A percentile compares a stretch with the other conserved stretches of the same genome.
These are phyloP conservation scores for Xanthoconium separans DNA, from an alignment of 1,284 basidiomycete genomes.

Conservation along the genomic window DNA sequence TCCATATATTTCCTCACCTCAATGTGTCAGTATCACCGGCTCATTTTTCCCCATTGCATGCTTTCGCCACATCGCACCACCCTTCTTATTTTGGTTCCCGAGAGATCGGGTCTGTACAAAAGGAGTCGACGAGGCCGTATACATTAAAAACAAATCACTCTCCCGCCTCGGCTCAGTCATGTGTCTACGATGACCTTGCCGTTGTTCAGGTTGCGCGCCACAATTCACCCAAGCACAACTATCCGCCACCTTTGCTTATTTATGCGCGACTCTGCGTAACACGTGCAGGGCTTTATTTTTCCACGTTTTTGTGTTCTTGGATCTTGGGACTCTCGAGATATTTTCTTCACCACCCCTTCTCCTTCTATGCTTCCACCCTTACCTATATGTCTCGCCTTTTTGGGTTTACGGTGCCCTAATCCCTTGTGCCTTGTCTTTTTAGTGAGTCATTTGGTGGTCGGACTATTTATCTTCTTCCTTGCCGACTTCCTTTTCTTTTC, in stretches of 20 bases:
- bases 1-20: constrained; percentile 27
- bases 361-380: constrained; percentile 19
- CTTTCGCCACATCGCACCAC: constrained; percentile 43
- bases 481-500: constrained; percentile 1
- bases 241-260: constrained; percentile 39
- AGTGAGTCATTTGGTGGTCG: constrained; percentile 19
- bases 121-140: constrained; percentile 29
- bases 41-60: constrained; percentile 39
- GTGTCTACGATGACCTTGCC: constrained; percentile 36
- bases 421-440: constrained; percentile 24
- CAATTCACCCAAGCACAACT: constrained; percentile 21
- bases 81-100: constrained; percentile 36
- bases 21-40: constrained; percentile 45
- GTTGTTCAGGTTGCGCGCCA: constrained; percentile 28
- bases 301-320: constrained; percentile 42
- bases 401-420: constrained; percentile 25
- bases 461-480: constrained; percentile 18
- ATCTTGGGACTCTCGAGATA: constrained; percentile 41
- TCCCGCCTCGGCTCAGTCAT: constrained; percentile 25
- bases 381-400: constrained; percentile 22
- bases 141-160: constrained; percentile 29
- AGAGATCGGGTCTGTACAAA: constrained; percentile 35
- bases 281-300: constrained; percentile 35
- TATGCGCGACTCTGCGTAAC: constrained; percentile 38
- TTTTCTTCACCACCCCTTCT: constrained; percentile 15